Evolutionary conservation across 1,284 basidiomycete species (phyloP).

Genomic region (Cutaneotrichosporon sp.): DNA sequence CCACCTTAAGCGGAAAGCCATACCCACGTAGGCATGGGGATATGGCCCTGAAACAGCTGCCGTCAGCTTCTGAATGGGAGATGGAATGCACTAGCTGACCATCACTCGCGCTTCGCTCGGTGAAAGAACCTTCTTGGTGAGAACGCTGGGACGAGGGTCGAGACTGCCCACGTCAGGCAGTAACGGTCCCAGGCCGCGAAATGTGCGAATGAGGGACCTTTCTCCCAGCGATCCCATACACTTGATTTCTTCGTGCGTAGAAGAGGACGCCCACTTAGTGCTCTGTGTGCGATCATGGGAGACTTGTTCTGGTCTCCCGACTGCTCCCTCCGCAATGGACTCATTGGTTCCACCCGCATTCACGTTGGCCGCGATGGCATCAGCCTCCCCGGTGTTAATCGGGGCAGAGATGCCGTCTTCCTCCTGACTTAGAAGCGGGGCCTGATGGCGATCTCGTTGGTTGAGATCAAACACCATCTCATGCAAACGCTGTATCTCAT

Average conservation of each 20-base stretch:
- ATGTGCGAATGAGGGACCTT: neutral
- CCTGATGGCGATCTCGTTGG: neutral
- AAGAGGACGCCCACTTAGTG: too few relatives aligned
- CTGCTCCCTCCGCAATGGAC: too few relatives aligned
- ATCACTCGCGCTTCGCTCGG: neutral
- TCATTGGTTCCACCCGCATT: too few relatives aligned
- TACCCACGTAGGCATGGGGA: neutral
- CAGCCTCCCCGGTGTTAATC: too few relatives aligned
- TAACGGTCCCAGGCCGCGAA: neutral
- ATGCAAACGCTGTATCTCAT: neutral
- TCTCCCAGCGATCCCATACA: neutral
- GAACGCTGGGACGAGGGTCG: slow-evolving; percentile 1
- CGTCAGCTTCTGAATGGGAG: too few relatives aligned
- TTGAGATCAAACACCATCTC: neutral
- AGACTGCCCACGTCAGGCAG: neutral
- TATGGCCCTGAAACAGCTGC: neutral
- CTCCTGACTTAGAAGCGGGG: too few relatives aligned
- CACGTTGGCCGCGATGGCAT: too few relatives aligned
- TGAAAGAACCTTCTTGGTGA: neutral
- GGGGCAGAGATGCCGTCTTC: too few relatives aligned
- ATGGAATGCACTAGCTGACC: neutral
- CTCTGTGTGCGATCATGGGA: too few relatives aligned
- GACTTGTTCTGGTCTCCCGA: too few relatives aligned
- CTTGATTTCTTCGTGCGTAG: too few relatives aligned
- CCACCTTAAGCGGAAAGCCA: neutral